Evolutionary conservation across 495 filamentous ascomycete genomes (phyloP).

Genomic region (Astrothelium subdiscretum): DNA sequence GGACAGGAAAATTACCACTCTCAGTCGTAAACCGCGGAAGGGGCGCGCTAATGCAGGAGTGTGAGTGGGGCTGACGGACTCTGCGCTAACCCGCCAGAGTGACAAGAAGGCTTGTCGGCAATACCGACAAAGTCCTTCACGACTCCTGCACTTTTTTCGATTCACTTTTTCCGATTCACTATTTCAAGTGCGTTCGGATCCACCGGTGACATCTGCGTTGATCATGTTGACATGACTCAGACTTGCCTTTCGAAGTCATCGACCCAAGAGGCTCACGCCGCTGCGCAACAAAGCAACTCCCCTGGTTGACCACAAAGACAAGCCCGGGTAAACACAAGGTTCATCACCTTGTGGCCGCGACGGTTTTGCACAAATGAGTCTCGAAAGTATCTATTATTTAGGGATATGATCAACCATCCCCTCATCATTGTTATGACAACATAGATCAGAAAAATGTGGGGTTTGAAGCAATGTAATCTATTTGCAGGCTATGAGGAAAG

Average conservation of each 20-base stretch:
- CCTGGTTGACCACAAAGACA: constrained; percentile 2
- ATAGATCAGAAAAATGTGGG: not conserved
- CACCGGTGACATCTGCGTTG: too few relatives aligned
- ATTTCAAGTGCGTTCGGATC: too few relatives aligned
- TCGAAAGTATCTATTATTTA: constrained; percentile 10
- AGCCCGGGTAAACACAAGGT: constrained; percentile 2
- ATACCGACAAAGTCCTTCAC: not conserved
- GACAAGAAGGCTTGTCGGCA: not conserved
- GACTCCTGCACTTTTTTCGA: not conserved
- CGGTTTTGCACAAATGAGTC: not conserved
- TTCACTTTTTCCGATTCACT: too few relatives aligned
- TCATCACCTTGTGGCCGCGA: not conserved
- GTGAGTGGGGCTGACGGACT: not conserved
- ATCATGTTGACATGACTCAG: constrained; percentile 5
- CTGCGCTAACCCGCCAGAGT: not conserved
- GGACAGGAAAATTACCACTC: not conserved
- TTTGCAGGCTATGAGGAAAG: constrained; percentile 6
- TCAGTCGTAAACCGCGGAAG: not conserved
- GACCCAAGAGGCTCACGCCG: not conserved
- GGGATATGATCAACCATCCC: not conserved
- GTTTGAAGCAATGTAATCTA: not conserved
- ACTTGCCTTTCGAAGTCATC: constrained; percentile 11
- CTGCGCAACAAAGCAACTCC: not conserved
- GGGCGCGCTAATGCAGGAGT: not conserved
- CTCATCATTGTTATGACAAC: constrained; percentile 11